Evolutionary conservation across 164 flowering plant genomes (phyloP).

Genomic region (Pachysandra terminalis): DNA sequence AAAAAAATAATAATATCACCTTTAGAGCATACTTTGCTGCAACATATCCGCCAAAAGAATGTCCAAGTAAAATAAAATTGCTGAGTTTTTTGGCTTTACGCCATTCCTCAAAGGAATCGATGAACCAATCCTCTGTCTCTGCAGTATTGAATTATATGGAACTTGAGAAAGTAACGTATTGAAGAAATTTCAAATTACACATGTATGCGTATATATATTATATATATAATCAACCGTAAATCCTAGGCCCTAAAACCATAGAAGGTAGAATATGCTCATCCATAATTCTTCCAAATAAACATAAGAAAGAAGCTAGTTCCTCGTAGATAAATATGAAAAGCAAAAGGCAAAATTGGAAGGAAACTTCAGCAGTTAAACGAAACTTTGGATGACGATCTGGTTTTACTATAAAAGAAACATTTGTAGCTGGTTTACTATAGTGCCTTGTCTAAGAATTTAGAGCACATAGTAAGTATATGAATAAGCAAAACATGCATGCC

Average conservation of each 20-base stretch:
- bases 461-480: background rate
- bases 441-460: background rate
- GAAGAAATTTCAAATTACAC: too few species aligned
- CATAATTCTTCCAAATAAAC: background rate
- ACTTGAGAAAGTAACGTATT: background rate
- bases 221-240: background rate
- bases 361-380: background rate
- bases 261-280: background rate
- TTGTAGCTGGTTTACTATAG: background rate
- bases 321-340: background rate
- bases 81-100: conserved; percentile 85
- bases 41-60: conserved; percentile 98
- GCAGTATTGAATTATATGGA: conserved; percentile 19
- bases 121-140: conserved; percentile 98
- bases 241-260: background rate
- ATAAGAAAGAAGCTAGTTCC: background rate
- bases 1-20: too few species aligned
- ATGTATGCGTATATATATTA: too few species aligned
- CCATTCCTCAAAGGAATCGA: conserved; percentile 99
- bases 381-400: background rate
- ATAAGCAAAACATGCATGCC: background rate
- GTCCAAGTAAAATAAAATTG: conserved; percentile 90
- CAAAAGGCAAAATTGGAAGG: background rate
- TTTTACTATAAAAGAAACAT: too few species aligned
- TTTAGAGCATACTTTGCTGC: conserved; percentile 97